Evolutionary conservation across 768 basidiomycete species (phyloP), one percentile per base, ranked within the genome.

Genomic region (Heimioporus sp.): DNA sequence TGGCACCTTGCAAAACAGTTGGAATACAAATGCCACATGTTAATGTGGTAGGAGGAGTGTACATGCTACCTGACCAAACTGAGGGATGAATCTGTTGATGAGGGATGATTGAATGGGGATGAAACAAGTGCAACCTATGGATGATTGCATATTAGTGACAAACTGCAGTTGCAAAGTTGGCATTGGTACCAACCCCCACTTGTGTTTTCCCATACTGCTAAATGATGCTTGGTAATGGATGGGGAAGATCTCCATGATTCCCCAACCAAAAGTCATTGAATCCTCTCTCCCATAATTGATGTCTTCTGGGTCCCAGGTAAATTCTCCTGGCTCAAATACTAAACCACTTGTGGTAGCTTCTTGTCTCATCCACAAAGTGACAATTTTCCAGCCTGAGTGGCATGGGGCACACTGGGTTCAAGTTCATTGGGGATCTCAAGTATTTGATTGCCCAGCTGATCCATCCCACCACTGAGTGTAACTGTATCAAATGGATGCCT

Each of bases 121-220:
- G 43, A n/a, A 50, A 50, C 49, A 24, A 38, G 12, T 50, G 49
- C 49, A 42, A 44, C 28, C 49, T 50, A 16, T 10, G 10, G 20
- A 35, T 1, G 13, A 24, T n/a, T 7, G 3, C 24, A 5, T 24
- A 24, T 24, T 5, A 35, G 37, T 42, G 2, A 49, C 16, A 17
- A 35, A 34, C 5, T 1, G 13, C 16, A 31, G 37, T 17, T 7
- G 10, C 8, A 2, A 24, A 7, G 5, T 24, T 17, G 11, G n/a
- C 4, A 2, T 32, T 17, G 24, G 24, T 24, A 5, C 24, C 24
- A 24, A 43, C 43, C 24, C 31, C 43, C 28, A 16, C 11, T 31
- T 31, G 24, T 31, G 28, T 31, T 32, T n/a, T 17, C 43, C 43
- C 11, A n/a, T 32, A 13, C 46, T 37, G 16, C 46, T 48, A 13